phyloP scores from a whole-genome alignment of 1,284 basidiomycete genomes.

The Moniliophthora roreri region DNA sequence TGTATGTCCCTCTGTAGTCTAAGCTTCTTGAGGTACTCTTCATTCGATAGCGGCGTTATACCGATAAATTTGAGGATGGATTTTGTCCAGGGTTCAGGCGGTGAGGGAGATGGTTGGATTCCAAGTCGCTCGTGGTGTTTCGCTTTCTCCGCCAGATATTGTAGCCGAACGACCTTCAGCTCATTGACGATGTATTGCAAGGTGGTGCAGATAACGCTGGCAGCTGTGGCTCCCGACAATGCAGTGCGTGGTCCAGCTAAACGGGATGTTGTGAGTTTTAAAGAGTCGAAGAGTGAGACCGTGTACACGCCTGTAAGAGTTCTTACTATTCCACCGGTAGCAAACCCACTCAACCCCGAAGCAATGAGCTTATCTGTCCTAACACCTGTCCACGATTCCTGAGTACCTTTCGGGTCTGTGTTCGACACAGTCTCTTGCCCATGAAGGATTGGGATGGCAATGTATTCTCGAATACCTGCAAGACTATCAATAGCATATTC shows the following conservation, averaged over 20 bases:
- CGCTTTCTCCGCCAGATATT: constrained; percentile 41
- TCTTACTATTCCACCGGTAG: constrained; percentile 53
- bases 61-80: constrained; percentile 35
- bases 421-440: constrained; percentile 11
- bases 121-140: constrained; percentile 1
- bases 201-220: constrained; percentile 50
- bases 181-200: constrained; percentile 70
- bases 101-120: constrained; percentile 4
- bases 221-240: constrained; percentile 54
- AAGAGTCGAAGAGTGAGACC: background rate
- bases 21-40: constrained; percentile 59
- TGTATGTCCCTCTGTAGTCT: constrained; percentile 50
- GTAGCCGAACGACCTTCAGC: constrained; percentile 53
- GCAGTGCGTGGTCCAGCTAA: constrained; percentile 38
- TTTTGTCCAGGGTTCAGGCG: constrained; percentile 22
- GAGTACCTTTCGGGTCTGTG: constrained; percentile 21
- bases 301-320: constrained; percentile 38
- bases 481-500: background rate
- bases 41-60: constrained; percentile 54
- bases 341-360: constrained; percentile 59
- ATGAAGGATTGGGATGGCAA: constrained; percentile 54
- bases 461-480: constrained; percentile 66
- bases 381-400: constrained; percentile 48
- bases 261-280: background rate
- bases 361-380: constrained; percentile 60